Percentiles rank a stretch among this genome's conserved stretches.
phyloP scores from a whole-genome alignment of 495 filamentous ascomycete species.

The Rhizodiscina lignyota region DNA sequence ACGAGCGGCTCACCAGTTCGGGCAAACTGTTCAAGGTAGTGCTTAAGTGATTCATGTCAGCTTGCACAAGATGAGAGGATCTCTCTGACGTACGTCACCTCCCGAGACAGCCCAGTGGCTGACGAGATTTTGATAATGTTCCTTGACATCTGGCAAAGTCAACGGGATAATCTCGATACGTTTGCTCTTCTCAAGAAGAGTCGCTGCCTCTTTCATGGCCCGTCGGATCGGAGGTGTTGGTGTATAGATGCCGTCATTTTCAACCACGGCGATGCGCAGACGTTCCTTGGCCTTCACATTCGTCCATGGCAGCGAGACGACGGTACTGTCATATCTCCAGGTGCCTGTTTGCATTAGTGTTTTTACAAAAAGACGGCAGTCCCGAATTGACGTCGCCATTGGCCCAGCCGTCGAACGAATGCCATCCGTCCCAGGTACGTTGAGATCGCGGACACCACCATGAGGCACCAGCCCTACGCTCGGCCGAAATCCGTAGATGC shows the following conservation, averaged over 20 bases:
- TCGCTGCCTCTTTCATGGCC: conserved; percentile 35
- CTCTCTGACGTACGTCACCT: too few species aligned
- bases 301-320: conserved; percentile 16
- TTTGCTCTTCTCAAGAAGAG: too few species aligned
- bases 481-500: conserved; percentile 41
- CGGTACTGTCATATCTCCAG: conserved; percentile 18
- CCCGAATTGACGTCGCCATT: conserved; percentile 16
- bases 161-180: too few species aligned
- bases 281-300: conserved; percentile 7
- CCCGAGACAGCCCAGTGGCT: too few species aligned
- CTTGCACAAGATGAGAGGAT: too few species aligned
- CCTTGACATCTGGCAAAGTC: too few species aligned
- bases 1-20: too few species aligned
- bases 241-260: conserved; percentile 36
- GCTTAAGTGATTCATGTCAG: too few species aligned
- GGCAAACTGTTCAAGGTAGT: too few species aligned
- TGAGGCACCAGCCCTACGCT: conserved; percentile 37
- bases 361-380: conserved; percentile 22
- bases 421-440: conserved; percentile 8
- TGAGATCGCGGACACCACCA: conserved; percentile 28
- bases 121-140: too few species aligned
- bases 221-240: conserved; percentile 41
- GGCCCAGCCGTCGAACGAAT: conserved; percentile 22
- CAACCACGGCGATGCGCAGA: conserved; percentile 36
- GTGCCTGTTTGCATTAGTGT: conserved; percentile 13